Percentiles rank a stretch among this genome's conserved stretches.
phyloP scores from a whole-genome alignment of 1,284 basidiomycete genomes.

The Porodaedalea pini region DNA sequence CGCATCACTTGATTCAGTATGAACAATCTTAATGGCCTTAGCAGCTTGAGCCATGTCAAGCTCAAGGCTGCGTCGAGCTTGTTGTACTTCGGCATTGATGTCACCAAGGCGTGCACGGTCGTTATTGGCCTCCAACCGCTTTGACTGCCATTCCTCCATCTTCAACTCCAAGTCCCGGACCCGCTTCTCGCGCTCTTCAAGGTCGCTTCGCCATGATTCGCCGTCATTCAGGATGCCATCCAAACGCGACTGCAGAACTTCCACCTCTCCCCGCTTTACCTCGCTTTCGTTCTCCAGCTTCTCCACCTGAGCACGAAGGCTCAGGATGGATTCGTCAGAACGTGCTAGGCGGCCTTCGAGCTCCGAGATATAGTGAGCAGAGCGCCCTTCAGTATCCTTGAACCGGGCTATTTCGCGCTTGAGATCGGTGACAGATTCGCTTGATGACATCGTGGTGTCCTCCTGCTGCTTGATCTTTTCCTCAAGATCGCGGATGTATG shows the following conservation, averaged over 20 bases:
- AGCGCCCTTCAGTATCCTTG: conserved; percentile 72
- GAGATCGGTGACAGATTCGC: conserved; percentile 75
- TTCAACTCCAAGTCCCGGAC: conserved; percentile 73
- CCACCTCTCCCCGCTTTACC: conserved; percentile 62
- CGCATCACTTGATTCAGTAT: conserved; percentile 15
- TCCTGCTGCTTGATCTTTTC: conserved; percentile 82
- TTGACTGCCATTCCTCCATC: conserved; percentile 72
- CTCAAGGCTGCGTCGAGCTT: conserved; percentile 64
- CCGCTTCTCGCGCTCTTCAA: conserved; percentile 75
- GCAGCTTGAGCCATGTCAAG: conserved; percentile 29
- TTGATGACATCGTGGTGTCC: conserved; percentile 72
- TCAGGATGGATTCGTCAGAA: conserved; percentile 72
- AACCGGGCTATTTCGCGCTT: conserved; percentile 78
- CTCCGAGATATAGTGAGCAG: conserved; percentile 82
- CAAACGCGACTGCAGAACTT: conserved; percentile 69
- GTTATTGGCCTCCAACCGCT: conserved; percentile 61
- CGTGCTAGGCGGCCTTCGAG: conserved; percentile 80
- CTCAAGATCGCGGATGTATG: conserved; percentile 90
- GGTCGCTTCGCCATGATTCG: conserved; percentile 71
- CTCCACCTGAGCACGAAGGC: conserved; percentile 70
- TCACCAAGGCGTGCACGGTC: conserved; percentile 60
- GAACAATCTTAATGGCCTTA: conserved; percentile 24
- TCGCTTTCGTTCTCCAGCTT: conserved; percentile 76
- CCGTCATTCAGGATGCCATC: conserved; percentile 68
- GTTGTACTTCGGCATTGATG: conserved; percentile 67